A percentile compares a stretch with the other conserved stretches of the same genome.
phyloP scores from a whole-genome alignment of 2,329 filamentous ascomycete species.

The Colletotrichum endophyticum region DNA sequence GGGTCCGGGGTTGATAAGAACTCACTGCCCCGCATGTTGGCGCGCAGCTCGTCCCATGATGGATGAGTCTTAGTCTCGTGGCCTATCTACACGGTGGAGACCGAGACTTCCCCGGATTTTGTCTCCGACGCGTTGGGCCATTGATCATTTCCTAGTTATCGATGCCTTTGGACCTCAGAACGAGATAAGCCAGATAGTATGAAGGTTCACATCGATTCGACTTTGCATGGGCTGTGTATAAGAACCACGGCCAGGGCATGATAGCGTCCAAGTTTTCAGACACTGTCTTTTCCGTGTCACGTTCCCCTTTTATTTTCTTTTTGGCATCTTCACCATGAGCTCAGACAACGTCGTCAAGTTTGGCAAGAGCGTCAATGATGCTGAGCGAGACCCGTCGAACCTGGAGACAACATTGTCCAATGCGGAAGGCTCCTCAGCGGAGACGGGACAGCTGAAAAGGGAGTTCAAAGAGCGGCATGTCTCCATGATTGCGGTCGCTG shows the following conservation, averaged over 20 bases:
- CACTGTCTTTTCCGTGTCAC: background rate
- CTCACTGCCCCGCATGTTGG: background rate
- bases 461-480: constrained; percentile 32
- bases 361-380: background rate
- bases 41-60: background rate
- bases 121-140: background rate
- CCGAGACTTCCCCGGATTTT: background rate
- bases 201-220: background rate
- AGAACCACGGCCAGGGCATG: background rate
- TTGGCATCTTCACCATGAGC: background rate
- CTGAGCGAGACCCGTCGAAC: background rate
- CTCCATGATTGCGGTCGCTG: constrained; percentile 42
- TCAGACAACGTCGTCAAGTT: background rate
- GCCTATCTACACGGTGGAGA: background rate
- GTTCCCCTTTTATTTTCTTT: fast-evolving
- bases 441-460: background rate
- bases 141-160: background rate
- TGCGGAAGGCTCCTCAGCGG: background rate
- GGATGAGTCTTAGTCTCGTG: background rate
- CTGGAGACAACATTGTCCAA: background rate
- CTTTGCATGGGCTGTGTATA: background rate
- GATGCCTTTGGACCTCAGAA: background rate
- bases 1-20: background rate
- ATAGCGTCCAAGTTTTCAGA: background rate
- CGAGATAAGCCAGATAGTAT: background rate